Base-by-base conservation (phyloP, 2,329 filamentous ascomycete genomes). In the Calcarisporium arbuscula region DNA sequence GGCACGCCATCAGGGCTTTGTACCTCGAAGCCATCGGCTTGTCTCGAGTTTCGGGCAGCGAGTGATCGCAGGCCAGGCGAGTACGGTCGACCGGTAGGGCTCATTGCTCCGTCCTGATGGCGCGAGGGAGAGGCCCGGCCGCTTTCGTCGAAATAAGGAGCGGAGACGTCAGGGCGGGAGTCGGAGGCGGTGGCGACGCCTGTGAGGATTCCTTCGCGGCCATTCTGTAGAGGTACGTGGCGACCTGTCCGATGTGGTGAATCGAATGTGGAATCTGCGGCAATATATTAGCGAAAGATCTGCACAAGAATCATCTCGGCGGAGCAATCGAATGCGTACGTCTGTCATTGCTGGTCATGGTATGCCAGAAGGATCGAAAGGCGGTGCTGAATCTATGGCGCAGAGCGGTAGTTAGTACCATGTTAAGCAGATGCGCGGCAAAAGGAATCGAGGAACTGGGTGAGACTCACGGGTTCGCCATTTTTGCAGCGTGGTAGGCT, bases 311-410 rank as follows among this genome's bases (percentile, higher is more conserved):
- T 20, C 25, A 30, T 25, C 19, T 27, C 10, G 14, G 19, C 19
- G 10, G 14, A 22, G 17, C 20, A 32, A 12, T 14, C 10, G 9
- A 34, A 34, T n/a, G 42, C 77, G 56, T 64, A 82, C 77, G 77
- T 63, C 77, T 65, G 58, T 82, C 77, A 66, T 82, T 69, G 50
- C 77, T 82, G 62, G 77, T 82, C 75, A 82, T 92, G 49, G 84
- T 79, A 72, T 96, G 92, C 92, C 92, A 98, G 67, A 98, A 90
- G 43, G 84, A 85, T 64, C 84, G 84, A 64, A 92, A 84, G 62
- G 82, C 78, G 50, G 74, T 74, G 50, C 77, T 73, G 54, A 90
- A 61, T 53, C 82, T 82, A 28, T 32, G 19, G 12, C 17, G 28
- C n/a, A 19, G 16, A 22, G 22, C 18, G 28, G 35, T 42, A 41